Evolutionary conservation across 257 asterid species (phyloP).

Genomic region (Echium plantagineum): DNA sequence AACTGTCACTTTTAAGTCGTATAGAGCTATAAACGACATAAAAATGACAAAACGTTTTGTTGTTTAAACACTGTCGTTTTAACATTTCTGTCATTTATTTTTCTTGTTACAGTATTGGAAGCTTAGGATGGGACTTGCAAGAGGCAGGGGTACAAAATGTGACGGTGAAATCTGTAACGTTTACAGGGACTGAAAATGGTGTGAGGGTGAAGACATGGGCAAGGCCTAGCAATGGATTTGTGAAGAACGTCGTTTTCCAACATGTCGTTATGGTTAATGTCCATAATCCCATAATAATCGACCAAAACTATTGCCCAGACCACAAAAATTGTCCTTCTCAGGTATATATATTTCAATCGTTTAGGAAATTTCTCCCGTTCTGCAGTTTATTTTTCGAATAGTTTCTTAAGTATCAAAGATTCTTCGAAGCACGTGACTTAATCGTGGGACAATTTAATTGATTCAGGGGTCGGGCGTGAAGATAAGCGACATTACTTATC

Average conservation of each 20-base stretch:
- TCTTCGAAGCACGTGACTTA: background rate
- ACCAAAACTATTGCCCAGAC: conserved; percentile 2
- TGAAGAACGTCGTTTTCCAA: background rate
- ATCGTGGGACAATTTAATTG: background rate
- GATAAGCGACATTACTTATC: conserved; percentile 1
- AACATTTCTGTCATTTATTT: too few species aligned
- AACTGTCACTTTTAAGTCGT: too few species aligned
- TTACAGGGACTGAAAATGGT: conserved; percentile 6
- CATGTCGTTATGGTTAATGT: conserved; percentile 2
- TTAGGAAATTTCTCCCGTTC: too few species aligned
- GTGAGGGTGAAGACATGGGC: conserved; percentile 4
- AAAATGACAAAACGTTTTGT: too few species aligned
- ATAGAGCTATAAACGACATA: too few species aligned
- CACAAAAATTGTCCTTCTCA: conserved; percentile 1
- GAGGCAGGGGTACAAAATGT: conserved; percentile 3
- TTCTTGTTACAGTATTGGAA: background rate
- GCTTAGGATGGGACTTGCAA: conserved; percentile 2
- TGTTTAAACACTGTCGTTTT: too few species aligned
- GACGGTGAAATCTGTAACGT: background rate
- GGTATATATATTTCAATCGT: too few species aligned
- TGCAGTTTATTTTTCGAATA: too few species aligned
- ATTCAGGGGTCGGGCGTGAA: conserved; percentile 3
- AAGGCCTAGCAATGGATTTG: conserved; percentile 5
- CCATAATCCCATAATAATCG: background rate
- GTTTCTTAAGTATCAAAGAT: background rate